Evolutionary conservation across 2,329 filamentous ascomycete species (phyloP).

Genomic region (Hypomyces rosellus): DNA sequence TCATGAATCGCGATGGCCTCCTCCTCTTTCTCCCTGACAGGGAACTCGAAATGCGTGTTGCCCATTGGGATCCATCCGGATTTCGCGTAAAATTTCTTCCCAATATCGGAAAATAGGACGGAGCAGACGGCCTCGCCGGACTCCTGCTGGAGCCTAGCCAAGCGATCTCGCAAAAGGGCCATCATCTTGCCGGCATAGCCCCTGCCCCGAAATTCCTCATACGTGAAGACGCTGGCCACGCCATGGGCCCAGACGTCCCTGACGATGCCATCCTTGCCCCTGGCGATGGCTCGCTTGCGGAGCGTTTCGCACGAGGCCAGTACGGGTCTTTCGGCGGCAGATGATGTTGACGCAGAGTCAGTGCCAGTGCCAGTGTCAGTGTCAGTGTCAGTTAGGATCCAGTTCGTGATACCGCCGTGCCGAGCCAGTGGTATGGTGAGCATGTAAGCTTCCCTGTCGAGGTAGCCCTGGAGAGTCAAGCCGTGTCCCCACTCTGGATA

Average conservation of each 20-base stretch:
- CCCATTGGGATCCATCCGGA: slow-evolving; percentile 71
- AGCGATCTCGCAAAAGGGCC: slow-evolving; percentile 48
- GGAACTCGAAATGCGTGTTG: slow-evolving; percentile 65
- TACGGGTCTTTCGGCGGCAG: slow-evolving; percentile 39
- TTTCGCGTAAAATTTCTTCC: slow-evolving; percentile 71
- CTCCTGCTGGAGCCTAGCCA: slow-evolving; percentile 24
- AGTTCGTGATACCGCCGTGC: slow-evolving; percentile 53
- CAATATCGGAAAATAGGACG: slow-evolving; percentile 80
- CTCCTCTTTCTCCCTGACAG: slow-evolving; percentile 13
- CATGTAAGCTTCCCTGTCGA: slow-evolving; percentile 53
- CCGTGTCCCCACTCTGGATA: slow-evolving; percentile 53
- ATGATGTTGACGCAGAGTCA: slow-evolving; percentile 15
- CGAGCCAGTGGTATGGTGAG: slow-evolving; percentile 51
- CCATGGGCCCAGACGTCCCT: slow-evolving; percentile 61
- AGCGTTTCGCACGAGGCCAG: slow-evolving; percentile 60
- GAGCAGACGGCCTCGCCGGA: slow-evolving; percentile 54
- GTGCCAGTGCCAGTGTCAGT: slow-evolving; percentile 15
- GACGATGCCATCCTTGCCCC: slow-evolving; percentile 27
- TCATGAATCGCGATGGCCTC: slow-evolving; percentile 21
- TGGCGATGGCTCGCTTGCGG: slow-evolving; percentile 50
- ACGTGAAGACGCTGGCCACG: slow-evolving; percentile 74
- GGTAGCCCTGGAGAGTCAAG: slow-evolving; percentile 48
- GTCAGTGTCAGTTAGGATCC: slow-evolving; percentile 52
- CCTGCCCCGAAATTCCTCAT: slow-evolving; percentile 57
- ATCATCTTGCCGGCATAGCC: slow-evolving; percentile 78